Conservation (phyloP, 2,329 filamentous ascomycete genomes). For the Colletotrichum gloeosporioides region DNA sequence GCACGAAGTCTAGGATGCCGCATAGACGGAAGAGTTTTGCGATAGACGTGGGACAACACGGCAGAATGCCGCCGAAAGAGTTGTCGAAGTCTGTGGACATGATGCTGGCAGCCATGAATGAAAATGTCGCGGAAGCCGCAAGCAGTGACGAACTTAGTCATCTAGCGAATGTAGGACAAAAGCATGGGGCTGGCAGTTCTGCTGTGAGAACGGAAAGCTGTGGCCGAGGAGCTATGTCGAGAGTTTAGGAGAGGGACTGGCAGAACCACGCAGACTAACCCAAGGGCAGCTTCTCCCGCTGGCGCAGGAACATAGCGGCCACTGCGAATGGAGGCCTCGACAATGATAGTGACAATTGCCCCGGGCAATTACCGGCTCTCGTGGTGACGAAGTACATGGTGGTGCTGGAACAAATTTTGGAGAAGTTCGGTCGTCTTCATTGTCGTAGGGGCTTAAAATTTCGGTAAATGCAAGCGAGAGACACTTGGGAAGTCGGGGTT, state of each 20-base stretch:
- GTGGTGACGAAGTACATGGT: background rate
- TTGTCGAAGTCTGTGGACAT: background rate
- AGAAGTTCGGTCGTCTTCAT: background rate
- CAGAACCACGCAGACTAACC: background rate
- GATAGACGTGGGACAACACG: background rate
- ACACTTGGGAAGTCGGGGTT: background rate
- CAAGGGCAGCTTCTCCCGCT: background rate
- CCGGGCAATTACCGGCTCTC: background rate
- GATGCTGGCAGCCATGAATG: background rate
- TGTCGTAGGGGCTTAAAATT: background rate
- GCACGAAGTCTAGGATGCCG: background rate
- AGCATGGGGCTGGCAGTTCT: background rate
- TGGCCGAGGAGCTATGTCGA: background rate
- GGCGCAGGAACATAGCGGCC: background rate
- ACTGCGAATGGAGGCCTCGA: background rate
- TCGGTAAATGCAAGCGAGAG: background rate
- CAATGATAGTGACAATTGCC: background rate
- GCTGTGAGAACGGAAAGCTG: background rate
- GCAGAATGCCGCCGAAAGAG: background rate
- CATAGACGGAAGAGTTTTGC: background rate
- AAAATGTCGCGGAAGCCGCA: background rate
- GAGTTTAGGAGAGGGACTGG: background rate
- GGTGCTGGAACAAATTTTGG: background rate
- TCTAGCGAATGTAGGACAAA: background rate
- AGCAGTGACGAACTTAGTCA: background rate